Evolutionary conservation across 2,329 filamentous ascomycete genomes (phyloP).

Genomic region (Mariannaea elegans): DNA sequence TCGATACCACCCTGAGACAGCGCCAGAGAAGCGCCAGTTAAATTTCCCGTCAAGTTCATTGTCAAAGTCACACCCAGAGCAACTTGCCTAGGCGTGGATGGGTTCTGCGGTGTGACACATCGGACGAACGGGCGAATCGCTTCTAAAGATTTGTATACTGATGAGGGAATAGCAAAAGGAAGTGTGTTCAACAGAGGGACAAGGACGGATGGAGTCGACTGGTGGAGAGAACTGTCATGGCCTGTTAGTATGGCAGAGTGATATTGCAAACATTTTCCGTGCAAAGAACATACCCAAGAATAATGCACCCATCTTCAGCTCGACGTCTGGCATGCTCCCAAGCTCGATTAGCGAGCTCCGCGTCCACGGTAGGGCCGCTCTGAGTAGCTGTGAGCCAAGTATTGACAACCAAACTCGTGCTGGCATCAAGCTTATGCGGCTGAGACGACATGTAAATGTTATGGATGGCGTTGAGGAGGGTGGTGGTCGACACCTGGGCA

Average conservation of each 20-base stretch:
- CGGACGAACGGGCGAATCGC: conserved; percentile 87
- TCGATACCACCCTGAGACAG: conserved; percentile 90
- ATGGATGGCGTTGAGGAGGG: conserved; percentile 90
- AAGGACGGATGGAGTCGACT: conserved; percentile 85
- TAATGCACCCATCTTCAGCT: conserved; percentile 93
- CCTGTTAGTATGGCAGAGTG: conserved; percentile 24
- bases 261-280: neutral
- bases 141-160: conserved; percentile 80
- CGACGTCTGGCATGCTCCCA: conserved; percentile 97
- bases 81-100: conserved; percentile 81
- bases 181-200: conserved; percentile 82
- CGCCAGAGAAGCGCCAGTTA: conserved; percentile 78
- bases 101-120: conserved; percentile 88
- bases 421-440: conserved; percentile 87
- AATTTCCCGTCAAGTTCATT: conserved; percentile 80
- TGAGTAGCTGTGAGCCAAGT: conserved; percentile 89
- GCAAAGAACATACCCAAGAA: conserved; percentile 74
- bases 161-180: conserved; percentile 79
- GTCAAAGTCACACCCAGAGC: conserved; percentile 84
- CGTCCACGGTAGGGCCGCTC: conserved; percentile 78
- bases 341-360: conserved; percentile 78
- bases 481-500: conserved; percentile 89
- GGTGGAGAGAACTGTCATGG: conserved; percentile 79
- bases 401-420: conserved; percentile 92
- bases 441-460: conserved; percentile 84